Base-by-base conservation (phyloP, 305 asterid genomes). In the Withania somnifera region DNA sequence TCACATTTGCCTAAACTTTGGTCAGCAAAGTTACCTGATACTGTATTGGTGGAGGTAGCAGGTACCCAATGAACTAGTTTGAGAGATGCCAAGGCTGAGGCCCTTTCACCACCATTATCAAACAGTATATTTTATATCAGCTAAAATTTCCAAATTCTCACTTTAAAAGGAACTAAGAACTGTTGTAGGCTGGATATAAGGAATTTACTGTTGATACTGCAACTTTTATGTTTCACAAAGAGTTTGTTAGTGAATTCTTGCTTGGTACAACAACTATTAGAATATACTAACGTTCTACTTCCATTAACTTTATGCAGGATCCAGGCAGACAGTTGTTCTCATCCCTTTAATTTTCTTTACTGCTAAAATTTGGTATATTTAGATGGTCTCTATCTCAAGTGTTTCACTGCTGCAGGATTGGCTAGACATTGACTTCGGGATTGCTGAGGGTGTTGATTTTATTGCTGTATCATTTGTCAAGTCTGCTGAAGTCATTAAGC, bases 381-480 rank as follows among this genome's bases (percentile, higher is more conserved):
- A 78, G 47, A 50, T 61, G 82, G 66, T 87, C 88, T 84, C 66
- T 81, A 84, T 77, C 50, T 81, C 53, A 56, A 68, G 68, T 81
- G 32, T 32, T 58, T 63, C 45, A 60, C 78, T 81, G 67, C 80
- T 76, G 76, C 89, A 97, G 99, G 98, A 97, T 89, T 97, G 98
- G 99, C 71, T 95, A 88, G 99, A 97, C 85, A 97, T 95, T 81
- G 99, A 97, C 83, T 97, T 95, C 54, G 98, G 99, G 84, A 95
- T 97, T 78, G 91, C 98, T 10, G 97, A 95, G 86, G 98, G 98
- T 78, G 99, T 97, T 84, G 98, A 97, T 78, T 97, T 97, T 85
- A 90, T 97, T 67, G 98, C 99, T 36, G 89, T 97, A 89, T 97
- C 99, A 63, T 97, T 97, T 90, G 99, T 95, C 89, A 97, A 95